A percentile compares a stretch with the other conserved stretches of the same genome.
Conservation (phyloP, 148 eudicot species). For the Silene conica region DNA sequence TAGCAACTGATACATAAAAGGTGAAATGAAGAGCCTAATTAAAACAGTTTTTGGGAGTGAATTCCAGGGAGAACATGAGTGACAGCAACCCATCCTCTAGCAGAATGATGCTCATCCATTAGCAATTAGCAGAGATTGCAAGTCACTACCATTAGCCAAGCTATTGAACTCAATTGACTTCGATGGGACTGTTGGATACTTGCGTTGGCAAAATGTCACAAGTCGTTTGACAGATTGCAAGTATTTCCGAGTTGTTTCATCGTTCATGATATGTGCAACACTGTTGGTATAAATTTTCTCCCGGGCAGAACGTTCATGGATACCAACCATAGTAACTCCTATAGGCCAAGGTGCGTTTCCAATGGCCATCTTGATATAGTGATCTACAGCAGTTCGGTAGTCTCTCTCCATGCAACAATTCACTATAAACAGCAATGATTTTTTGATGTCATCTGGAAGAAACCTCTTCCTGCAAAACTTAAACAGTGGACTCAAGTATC, state of each 20-base stretch:
- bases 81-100: slow-evolving; percentile 19
- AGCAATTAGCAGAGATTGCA: slow-evolving; percentile 68
- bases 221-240: slow-evolving; percentile 87
- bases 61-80: not conserved
- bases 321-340: slow-evolving; percentile 99
- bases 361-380: slow-evolving; percentile 86
- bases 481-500: slow-evolving; percentile 81
- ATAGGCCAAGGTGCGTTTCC: slow-evolving; percentile 99
- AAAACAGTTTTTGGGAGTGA: not conserved
- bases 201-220: slow-evolving; percentile 89
- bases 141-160: slow-evolving; percentile 94
- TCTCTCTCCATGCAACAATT: slow-evolving; percentile 76
- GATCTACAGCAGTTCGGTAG: slow-evolving; percentile 92
- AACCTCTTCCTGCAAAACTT: slow-evolving; percentile 91
- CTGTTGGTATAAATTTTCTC: slow-evolving; percentile 95
- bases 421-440: slow-evolving; percentile 64
- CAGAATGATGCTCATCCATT: slow-evolving; percentile 51
- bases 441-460: slow-evolving; percentile 82
- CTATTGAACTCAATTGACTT: slow-evolving; percentile 96
- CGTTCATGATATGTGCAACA: slow-evolving; percentile 98
- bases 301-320: slow-evolving; percentile 98
- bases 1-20: not conserved
- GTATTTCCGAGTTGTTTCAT: slow-evolving; percentile 94
- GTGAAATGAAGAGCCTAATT: not conserved
- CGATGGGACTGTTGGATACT: slow-evolving; percentile 89